phyloP scores from a whole-genome alignment of 2,329 filamentous ascomycete species.

The Orbilia quercus region DNA sequence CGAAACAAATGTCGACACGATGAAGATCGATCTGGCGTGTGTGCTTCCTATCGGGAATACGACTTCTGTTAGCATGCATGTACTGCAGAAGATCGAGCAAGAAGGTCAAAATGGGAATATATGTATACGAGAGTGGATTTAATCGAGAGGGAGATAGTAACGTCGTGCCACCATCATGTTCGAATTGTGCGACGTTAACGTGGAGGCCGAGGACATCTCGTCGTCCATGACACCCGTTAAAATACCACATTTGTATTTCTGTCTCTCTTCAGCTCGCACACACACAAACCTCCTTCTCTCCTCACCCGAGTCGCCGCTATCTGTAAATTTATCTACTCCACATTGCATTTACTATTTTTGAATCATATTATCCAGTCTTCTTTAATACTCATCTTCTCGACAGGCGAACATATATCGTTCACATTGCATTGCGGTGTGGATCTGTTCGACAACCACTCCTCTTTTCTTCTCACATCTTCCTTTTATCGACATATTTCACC shows the following conservation, averaged over 20 bases:
- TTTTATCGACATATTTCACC: background rate
- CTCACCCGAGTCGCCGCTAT: background rate
- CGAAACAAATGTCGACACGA: constrained; percentile 44
- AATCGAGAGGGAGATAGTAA: constrained; percentile 21
- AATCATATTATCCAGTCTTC: background rate
- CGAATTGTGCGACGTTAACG: constrained; percentile 35
- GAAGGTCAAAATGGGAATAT: background rate
- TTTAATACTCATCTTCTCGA: background rate
- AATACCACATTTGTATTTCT: constrained; percentile 15
- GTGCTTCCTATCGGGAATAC: constrained; percentile 19
- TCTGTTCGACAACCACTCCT: too few species aligned
- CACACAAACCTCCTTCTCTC: background rate
- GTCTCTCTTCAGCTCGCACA: constrained; percentile 42
- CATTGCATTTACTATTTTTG: background rate
- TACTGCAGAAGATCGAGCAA: constrained; percentile 6
- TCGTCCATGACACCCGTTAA: too few species aligned
- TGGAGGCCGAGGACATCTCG: background rate
- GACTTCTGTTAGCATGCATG: too few species aligned
- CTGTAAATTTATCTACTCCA: background rate
- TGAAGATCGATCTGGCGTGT: constrained; percentile 36
- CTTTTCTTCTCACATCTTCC: constrained; percentile 12
- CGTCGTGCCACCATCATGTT: constrained; percentile 41
- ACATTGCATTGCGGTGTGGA: too few species aligned
- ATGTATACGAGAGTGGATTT: constrained; percentile 17
- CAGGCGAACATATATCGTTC: too few species aligned